Evolutionary conservation across 192 early-diverging fungal species (phyloP), one percentile per base, ranked within the genome.

Genomic region (Entomortierella parvispora): DNA sequence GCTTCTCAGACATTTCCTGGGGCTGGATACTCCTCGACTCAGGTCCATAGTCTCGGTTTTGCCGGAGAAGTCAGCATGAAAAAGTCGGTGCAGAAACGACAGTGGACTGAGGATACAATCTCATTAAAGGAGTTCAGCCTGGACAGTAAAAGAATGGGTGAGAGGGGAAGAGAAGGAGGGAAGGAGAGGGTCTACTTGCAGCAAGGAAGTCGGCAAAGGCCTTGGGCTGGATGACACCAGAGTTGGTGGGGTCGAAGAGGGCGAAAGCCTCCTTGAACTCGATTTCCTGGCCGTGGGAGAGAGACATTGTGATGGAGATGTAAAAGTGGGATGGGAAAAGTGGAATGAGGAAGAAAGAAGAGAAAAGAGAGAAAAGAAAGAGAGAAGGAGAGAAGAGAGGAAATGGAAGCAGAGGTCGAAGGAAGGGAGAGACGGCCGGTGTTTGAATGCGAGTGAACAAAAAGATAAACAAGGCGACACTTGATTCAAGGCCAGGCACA

Each of bases 211-310:
- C 74, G 32, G 52, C 23, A 50, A 77, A 68, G 74, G 74, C 74
- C 66, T 68, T 61, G 60, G 74, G 74, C 60, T 77, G 74, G 65
- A 77, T 68, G 55, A 50, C 46, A 34, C 74, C 74, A 48, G 74
- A 77, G 74, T 77, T 77, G 55, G 74, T 77, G 61, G 74, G 74
- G 65, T 77, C 74, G 61, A 77, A 77, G 65, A 77, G 74, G 49
- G 74, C 74, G 40, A 77, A 77, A 22, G 74, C 74, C 74, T 77
- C 74, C 65, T 72, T 72, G 65, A 58, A 62, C 37, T 81, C 70
- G 65, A 80, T 72, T 74, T 81, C 71, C 66, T 81, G 65, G 43
- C 26, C 60, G 33, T 65, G 70, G 25, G 59, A 25, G 51, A 81
- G 65, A 58, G 71, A 59, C 71, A 76, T 64, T 45, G 10, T 70